phyloP scores from a whole-genome alignment of 176 grass and related monocot species.

The Cenchrus purpureus region DNA sequence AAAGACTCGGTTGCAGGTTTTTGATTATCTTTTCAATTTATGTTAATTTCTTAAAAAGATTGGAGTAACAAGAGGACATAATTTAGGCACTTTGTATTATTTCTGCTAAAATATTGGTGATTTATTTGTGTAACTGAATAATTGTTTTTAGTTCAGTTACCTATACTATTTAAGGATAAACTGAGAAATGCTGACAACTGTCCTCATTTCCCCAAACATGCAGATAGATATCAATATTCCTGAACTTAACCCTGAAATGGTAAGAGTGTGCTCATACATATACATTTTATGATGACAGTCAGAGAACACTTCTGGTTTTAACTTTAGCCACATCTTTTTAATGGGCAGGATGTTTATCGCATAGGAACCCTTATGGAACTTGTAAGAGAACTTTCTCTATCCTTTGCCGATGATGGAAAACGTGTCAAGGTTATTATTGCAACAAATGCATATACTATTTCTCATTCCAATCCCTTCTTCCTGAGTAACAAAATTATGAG shows the following conservation, averaged over 20 bases:
- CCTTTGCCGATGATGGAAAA: slow-evolving; percentile 95
- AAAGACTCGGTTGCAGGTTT: slow-evolving; percentile 85
- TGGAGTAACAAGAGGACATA: not conserved
- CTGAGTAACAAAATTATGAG: not conserved
- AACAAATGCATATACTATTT: slow-evolving; percentile 13
- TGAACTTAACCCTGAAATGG: slow-evolving; percentile 98
- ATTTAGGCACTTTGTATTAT: not conserved
- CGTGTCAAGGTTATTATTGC: slow-evolving; percentile 71
- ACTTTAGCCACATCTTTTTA: slow-evolving; percentile 23
- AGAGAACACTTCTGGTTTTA: not conserved
- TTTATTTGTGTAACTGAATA: slow-evolving; percentile 25
- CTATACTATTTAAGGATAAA: not conserved
- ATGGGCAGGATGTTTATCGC: slow-evolving; percentile 90
- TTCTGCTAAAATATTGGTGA: slow-evolving; percentile 10
- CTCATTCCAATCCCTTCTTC: not conserved
- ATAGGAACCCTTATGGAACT: slow-evolving; percentile 98
- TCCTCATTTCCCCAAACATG: slow-evolving; percentile 32
- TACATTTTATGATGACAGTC: slow-evolving; percentile 14
- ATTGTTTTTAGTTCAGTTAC: slow-evolving; percentile 5
- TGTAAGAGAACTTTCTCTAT: slow-evolving; percentile 88
- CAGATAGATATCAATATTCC: slow-evolving; percentile 99
- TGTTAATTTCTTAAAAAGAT: not conserved
- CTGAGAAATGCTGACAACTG: slow-evolving; percentile 2
- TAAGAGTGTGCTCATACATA: slow-evolving; percentile 50
- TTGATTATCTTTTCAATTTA: slow-evolving; percentile 26